Evolutionary conservation across 768 basidiomycete genomes (phyloP), one percentile per base, ranked within the genome.

Genomic region (Boletus reticuloceps): DNA sequence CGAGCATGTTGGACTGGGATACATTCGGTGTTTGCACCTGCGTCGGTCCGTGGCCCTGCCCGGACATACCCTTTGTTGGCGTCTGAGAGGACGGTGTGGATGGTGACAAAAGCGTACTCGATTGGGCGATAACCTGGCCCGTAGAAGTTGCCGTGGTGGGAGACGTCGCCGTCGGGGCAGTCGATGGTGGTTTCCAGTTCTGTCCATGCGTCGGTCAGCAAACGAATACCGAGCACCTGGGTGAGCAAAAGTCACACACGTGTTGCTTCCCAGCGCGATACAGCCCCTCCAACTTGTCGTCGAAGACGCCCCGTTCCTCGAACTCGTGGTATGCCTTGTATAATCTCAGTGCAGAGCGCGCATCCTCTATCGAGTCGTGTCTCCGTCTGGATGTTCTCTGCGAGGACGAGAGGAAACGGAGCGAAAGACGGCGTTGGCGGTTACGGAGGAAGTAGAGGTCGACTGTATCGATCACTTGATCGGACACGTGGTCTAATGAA

Each of bases 311-410:
- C 43, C 84, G 79, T 29, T 81, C 85, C 65, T 94, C 88, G 46
- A 92, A 85, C 34, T 82, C 77, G 19, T 85, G 81, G 69, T 88
- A 93, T 4, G 87, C 85, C 68, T 92, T 88, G 73, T 90, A 97
- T 32, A 98, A 75, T 60, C 85, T 79, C 31, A 97, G 74, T 1
- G 96, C 94, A 7, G 89, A 91, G 8, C 84, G 81, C 0, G 94
- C 93, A 65, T 98, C 96, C 70, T 99, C 97, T 61, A 99, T 96
- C n/a, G 95, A 98, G 70, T 98, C 97, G 69, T 99, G 85, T 91
- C 20, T 94, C 93, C 4, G 83, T 89, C 70, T 98, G 96, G 54
- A 99, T 98, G 63, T 90, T 85, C 67, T 94, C 86, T 44, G 88
- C 81, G 11, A 98, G 77, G n/a, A 98, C 80, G 69, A 85, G 25